phyloP scores from a whole-genome alignment of 2,329 filamentous ascomycete species.

The Davidsoniella neocaledoniae region DNA sequence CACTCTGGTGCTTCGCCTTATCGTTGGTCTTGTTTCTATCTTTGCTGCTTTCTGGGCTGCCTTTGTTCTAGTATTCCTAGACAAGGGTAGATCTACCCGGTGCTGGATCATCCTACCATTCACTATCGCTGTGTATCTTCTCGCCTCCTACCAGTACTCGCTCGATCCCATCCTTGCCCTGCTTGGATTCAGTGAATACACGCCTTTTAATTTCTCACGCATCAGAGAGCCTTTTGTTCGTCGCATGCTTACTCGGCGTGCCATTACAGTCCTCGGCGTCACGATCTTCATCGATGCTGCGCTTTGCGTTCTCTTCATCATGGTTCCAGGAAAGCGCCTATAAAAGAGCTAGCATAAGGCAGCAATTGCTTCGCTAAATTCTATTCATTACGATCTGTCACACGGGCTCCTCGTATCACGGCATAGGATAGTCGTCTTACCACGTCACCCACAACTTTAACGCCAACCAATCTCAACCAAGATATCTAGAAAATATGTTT shows the following conservation, averaged over 20 bases:
- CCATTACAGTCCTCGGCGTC: conserved; percentile 61
- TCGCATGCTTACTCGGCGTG: conserved; percentile 66
- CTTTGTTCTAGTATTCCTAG: conserved; percentile 82
- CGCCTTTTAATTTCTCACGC: conserved; percentile 75
- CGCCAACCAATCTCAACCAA: not conserved
- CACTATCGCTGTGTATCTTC: conserved; percentile 73
- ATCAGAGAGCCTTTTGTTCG: conserved; percentile 86
- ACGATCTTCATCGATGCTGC: conserved; percentile 63
- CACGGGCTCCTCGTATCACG: no score
- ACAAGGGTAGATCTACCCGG: conserved; percentile 55
- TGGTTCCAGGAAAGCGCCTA: conserved; percentile 77
- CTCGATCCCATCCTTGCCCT: conserved; percentile 84
- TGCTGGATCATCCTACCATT: conserved; percentile 90
- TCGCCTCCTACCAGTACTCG: conserved; percentile 87
- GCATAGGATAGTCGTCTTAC: not conserved
- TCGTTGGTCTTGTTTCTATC: conserved; percentile 69
- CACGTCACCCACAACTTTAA: not conserved
- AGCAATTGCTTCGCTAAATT: not conserved
- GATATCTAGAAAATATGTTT: not conserved
- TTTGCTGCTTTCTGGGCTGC: conserved; percentile 89
- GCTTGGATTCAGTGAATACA: conserved; percentile 87
- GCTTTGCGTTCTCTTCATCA: conserved; percentile 79
- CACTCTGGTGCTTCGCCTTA: conserved; percentile 70
- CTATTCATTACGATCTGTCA: not conserved
- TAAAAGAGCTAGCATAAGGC: conserved; percentile 22